Evolutionary conservation across 2,329 filamentous ascomycete species (phyloP).

Genomic region (Plenodomus lindquistii): DNA sequence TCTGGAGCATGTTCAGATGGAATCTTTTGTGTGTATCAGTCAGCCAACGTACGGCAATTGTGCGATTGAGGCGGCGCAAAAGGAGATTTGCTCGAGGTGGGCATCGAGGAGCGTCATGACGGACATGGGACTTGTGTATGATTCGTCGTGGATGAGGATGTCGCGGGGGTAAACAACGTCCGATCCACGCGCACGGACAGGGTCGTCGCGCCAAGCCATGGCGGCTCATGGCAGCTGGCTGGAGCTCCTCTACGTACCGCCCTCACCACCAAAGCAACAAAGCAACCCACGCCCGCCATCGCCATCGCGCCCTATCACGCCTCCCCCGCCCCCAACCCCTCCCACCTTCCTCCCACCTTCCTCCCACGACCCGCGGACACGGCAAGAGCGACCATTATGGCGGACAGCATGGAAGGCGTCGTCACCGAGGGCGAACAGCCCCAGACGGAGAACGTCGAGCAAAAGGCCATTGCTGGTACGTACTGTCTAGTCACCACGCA

Average conservation of each 20-base stretch:
- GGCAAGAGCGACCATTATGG: constrained; percentile 44
- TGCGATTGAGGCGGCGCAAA: constrained; percentile 54
- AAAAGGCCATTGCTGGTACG: constrained; percentile 47
- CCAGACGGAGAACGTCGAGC: constrained; percentile 46
- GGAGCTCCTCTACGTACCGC: constrained; percentile 10
- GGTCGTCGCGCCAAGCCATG: background rate
- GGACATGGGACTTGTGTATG: constrained; percentile 11
- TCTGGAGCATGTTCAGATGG: constrained; percentile 51
- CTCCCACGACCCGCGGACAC: constrained; percentile 1
- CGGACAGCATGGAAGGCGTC: constrained; percentile 56
- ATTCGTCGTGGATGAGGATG: background rate
- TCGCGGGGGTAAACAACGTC: constrained; percentile 21
- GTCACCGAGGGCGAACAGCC: constrained; percentile 48
- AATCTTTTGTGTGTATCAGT: background rate
- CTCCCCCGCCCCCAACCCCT: constrained; percentile 9
- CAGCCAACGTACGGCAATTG: constrained; percentile 48
- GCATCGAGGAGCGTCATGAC: constrained; percentile 51
- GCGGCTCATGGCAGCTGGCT: constrained; percentile 11
- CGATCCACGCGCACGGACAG: background rate
- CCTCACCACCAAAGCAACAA: constrained; percentile 25
- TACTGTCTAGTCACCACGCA: constrained; percentile 6
- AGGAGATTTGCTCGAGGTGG: constrained; percentile 55
- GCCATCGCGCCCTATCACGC: constrained; percentile 8
- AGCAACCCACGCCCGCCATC: constrained; percentile 15
- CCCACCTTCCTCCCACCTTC: constrained; percentile 21